Conservation (phyloP, 225 moss, liverwort and hornwort species). For the Lunularia cruciata region DNA sequence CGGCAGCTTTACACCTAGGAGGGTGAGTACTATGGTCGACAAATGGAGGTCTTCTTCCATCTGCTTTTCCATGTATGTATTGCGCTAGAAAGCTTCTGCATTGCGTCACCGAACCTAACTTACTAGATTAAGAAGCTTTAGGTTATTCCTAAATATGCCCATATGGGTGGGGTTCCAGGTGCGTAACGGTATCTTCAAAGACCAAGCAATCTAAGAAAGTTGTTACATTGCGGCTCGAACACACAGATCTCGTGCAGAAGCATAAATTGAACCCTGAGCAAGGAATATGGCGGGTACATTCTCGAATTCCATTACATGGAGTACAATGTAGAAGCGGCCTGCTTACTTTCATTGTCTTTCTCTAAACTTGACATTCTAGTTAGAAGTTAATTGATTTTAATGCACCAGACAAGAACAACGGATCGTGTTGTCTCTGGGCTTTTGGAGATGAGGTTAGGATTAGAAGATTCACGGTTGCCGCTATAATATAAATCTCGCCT, state of each 20-base stretch:
- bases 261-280: slow-evolving; percentile 28
- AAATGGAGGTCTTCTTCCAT: no score
- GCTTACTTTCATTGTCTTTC: no score
- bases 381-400: no score
- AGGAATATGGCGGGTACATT: slow-evolving; percentile 37
- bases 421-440: no score
- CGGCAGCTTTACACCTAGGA: slow-evolving; percentile 72
- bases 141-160: not conserved
- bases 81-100: not conserved
- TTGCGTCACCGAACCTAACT: not conserved
- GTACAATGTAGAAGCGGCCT: not conserved
- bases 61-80: not conserved
- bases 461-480: no score
- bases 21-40: slow-evolving; percentile 27
- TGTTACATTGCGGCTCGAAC: slow-evolving; percentile 46
- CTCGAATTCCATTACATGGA: not conserved
- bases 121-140: no score
- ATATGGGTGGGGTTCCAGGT: slow-evolving; percentile 28
- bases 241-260: slow-evolving; percentile 46
- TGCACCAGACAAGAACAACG: no score
- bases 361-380: no score
- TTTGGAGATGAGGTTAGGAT: no score
- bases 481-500: no score
- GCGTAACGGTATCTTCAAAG: slow-evolving; percentile 64
- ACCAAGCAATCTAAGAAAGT: slow-evolving; percentile 56